A percentile compares a stretch with the other conserved stretches of the same genome.
Evolutionary conservation across 805 yeast species (phyloP).

Genomic region (Ogataea paradorogensis): DNA sequence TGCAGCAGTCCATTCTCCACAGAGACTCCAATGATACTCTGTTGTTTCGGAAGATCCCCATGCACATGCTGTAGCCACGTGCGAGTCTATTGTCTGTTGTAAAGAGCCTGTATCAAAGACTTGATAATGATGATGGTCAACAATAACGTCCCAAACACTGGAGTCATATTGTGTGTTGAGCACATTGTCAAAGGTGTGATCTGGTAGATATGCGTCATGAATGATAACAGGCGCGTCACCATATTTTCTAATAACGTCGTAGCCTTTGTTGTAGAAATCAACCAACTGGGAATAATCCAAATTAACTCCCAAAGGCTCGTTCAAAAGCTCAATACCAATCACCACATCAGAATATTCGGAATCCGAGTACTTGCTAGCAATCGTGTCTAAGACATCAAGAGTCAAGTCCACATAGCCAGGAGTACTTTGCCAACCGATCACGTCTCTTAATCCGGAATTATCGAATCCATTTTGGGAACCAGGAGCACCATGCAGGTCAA

Average conservation of each 20-base stretch:
- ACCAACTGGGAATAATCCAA: slow-evolving; percentile 58
- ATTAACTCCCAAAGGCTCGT: slow-evolving; percentile 83
- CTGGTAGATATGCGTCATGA: slow-evolving; percentile 74
- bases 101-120: slow-evolving; percentile 70
- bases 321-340: slow-evolving; percentile 78
- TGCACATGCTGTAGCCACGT: slow-evolving; percentile 55
- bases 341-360: slow-evolving; percentile 65
- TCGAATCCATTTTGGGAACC: slow-evolving; percentile 97
- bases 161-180: slow-evolving; percentile 38
- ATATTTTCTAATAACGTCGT: slow-evolving; percentile 55
- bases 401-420: slow-evolving; percentile 47
- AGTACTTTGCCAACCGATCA: slow-evolving; percentile 50
- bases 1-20: slow-evolving; percentile 92
- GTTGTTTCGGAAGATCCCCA: slow-evolving; percentile 36
- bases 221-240: slow-evolving; percentile 47
- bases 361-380: slow-evolving; percentile 63
- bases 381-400: slow-evolving; percentile 47
- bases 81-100: slow-evolving; percentile 55
- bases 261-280: slow-evolving; percentile 61
- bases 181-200: slow-evolving; percentile 61
- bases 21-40: slow-evolving; percentile 70
- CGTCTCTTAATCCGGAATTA: slow-evolving; percentile 82
- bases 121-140: slow-evolving; percentile 92
- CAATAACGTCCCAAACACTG: slow-evolving; percentile 54
- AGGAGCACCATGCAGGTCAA: slow-evolving; percentile 94